phyloP scores from a whole-genome alignment of 805 yeast species.

The Pichia nakasei region DNA sequence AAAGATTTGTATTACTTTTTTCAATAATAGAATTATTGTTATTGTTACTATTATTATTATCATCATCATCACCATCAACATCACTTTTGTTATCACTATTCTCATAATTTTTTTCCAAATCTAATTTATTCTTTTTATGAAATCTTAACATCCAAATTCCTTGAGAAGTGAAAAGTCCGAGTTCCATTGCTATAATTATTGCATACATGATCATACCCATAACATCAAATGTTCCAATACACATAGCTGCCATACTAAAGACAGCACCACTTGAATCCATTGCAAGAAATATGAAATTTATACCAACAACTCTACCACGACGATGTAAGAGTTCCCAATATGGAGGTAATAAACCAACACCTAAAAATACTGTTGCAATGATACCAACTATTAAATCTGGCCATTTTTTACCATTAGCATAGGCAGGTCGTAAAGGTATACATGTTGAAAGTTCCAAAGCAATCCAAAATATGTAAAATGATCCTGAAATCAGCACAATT shows the following conservation, averaged over 20 bases:
- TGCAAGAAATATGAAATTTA: constrained; percentile 68
- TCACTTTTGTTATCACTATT: neutral
- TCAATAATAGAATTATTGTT: too few relatives aligned
- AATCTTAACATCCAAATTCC: constrained; percentile 56
- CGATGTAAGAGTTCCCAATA: constrained; percentile 77
- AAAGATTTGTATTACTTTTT: too few relatives aligned
- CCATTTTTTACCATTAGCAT: constrained; percentile 44
- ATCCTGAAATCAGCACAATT: constrained; percentile 28
- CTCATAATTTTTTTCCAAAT: neutral
- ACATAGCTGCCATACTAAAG: constrained; percentile 54
- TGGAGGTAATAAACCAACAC: constrained; percentile 78
- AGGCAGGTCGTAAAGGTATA: constrained; percentile 54
- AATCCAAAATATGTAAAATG: constrained; percentile 36
- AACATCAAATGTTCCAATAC: constrained; percentile 56
- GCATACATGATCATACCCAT: constrained; percentile 74
- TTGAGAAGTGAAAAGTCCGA: constrained; percentile 70
- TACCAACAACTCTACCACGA: constrained; percentile 79
- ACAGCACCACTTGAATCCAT: constrained; percentile 78
- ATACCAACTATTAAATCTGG: constrained; percentile 77
- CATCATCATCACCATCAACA: neutral
- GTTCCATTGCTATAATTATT: constrained; percentile 64
- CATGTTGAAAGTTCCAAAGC: constrained; percentile 67
- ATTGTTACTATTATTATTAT: too few relatives aligned
- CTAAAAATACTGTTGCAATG: constrained; percentile 66
- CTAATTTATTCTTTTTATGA: constrained; percentile 11